These are phyloP conservation scores for Glycine latifolia DNA, from an alignment of 306 rosid genomes.

Conservation along the genomic window DNA sequence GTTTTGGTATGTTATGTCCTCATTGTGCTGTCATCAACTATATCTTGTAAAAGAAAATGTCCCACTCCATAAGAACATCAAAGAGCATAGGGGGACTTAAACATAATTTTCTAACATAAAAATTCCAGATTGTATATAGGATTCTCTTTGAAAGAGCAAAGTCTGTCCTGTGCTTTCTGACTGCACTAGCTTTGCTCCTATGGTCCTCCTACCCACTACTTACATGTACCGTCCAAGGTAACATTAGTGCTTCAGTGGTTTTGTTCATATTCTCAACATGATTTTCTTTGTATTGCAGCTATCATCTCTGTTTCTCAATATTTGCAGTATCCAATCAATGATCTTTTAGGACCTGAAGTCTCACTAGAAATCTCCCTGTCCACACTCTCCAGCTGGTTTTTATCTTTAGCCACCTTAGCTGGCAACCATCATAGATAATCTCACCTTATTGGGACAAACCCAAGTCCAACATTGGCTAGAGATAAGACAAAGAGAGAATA, in stretches of 20 bases:
- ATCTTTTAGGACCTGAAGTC: conserved; percentile 1
- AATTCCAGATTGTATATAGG: background rate
- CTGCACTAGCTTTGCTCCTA: background rate
- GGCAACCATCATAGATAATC: background rate
- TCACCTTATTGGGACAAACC: no score
- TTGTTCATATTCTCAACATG: background rate
- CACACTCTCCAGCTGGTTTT: background rate
- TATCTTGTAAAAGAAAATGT: conserved; percentile 16
- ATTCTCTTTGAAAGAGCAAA: background rate
- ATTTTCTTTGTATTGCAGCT: background rate
- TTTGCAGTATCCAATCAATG: background rate
- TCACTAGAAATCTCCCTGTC: background rate
- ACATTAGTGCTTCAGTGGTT: background rate
- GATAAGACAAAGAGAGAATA: no score
- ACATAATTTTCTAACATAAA: conserved; percentile 19
- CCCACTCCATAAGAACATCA: background rate
- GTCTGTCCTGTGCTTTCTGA: background rate
- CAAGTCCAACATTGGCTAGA: no score
- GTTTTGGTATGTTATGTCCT: conserved; percentile 8
- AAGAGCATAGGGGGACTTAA: background rate
- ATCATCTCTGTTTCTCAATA: background rate
- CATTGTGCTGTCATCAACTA: conserved; percentile 21
- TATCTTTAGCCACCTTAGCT: background rate
- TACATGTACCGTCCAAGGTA: background rate
- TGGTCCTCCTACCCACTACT: background rate